Evolutionary conservation across 768 basidiomycete species (phyloP), one percentile per base, ranked within the genome.

Genomic region (Lactarius psammicola): DNA sequence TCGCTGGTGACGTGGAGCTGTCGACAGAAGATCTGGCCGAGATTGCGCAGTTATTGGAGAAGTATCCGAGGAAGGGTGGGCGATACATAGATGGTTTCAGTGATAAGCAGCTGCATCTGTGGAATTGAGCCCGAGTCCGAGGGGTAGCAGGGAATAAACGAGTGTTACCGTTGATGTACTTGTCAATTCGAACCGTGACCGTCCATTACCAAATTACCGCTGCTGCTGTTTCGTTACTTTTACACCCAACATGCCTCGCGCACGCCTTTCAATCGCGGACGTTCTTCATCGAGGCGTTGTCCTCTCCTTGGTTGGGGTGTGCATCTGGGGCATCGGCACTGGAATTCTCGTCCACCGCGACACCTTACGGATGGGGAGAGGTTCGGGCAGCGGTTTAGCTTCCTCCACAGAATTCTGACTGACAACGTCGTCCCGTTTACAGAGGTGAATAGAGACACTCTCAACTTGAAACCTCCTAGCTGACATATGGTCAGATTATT

Each of bases 41-140:
- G 68, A 79, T 86, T 60, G 72, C 77, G 40, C 70, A 73, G 10
- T 70, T 78, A 33, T 70, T 83, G 54, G 73, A 77, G 26, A 71
- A 64, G 8, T 70, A 74, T 36, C 73, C 76, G 4, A 74, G 81
- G 51, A 76, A 76, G 64, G 82, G 82, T 7, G 74, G 67, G 4
- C 76, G 83, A 63, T 82, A 81, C 71, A 40, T 59, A 20, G 72
- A 74, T 61, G 69, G 64, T 2, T 31, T 44, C 1, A 69, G 72
- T 34, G 46, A 66, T 1, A 58, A 71, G 44, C 62, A 68, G n/a
- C 63, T 74, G 56, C 51, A 67, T 23, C 73, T 80, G 58, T 81
- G 78, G 75, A 28, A 28, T 2, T 51, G 13, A 51, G 49, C 23
- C 13, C 6, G 49, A 31, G 20, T 26, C 17, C 20, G 46, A 26